phyloP scores from a whole-genome alignment of 2,329 filamentous ascomycete genomes.

The Colletotrichum incanum region DNA sequence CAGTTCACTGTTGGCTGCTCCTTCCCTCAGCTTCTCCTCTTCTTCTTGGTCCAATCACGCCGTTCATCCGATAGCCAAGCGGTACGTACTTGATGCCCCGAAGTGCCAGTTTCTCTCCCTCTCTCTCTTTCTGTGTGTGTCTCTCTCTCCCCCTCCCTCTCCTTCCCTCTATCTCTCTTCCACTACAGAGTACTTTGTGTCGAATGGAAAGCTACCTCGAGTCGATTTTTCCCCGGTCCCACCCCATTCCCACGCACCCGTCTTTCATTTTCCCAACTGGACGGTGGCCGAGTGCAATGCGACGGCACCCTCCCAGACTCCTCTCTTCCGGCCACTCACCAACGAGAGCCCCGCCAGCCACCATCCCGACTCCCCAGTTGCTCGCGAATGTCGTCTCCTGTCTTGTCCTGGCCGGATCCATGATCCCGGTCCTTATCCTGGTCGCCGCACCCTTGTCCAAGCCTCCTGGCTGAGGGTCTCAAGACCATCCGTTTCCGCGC shows the following conservation, averaged over 20 bases:
- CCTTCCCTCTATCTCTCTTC: not conserved
- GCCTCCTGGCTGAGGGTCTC: constrained; percentile 21
- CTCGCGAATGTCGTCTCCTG: constrained; percentile 34
- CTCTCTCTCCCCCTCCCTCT: not conserved
- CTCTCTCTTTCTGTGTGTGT: not conserved
- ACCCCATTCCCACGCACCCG: constrained; percentile 18
- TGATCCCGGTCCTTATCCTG: constrained; percentile 39
- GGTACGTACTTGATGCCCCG: not conserved
- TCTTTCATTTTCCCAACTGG: constrained; percentile 9
- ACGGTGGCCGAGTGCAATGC: constrained; percentile 18
- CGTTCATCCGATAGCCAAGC: not conserved
- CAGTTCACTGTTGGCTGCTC: not conserved
- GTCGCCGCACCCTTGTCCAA: constrained; percentile 18
- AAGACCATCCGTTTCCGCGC: constrained; percentile 39
- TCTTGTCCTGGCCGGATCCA: constrained; percentile 32
- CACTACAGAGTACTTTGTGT: no score
- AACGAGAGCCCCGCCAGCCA: constrained; percentile 1
- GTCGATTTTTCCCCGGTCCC: not conserved
- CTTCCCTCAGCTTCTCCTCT: constrained; percentile 6
- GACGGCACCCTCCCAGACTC: not conserved
- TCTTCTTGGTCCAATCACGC: constrained; percentile 3
- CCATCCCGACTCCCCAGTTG: constrained; percentile 13
- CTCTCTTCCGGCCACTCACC: not conserved
- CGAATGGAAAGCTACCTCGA: not conserved
- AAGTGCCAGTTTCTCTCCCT: not conserved